A percentile compares a stretch with the other conserved stretches of the same genome.
phyloP scores from a whole-genome alignment of 108 stramenopile species.

The Cyclotella baltica region DNA sequence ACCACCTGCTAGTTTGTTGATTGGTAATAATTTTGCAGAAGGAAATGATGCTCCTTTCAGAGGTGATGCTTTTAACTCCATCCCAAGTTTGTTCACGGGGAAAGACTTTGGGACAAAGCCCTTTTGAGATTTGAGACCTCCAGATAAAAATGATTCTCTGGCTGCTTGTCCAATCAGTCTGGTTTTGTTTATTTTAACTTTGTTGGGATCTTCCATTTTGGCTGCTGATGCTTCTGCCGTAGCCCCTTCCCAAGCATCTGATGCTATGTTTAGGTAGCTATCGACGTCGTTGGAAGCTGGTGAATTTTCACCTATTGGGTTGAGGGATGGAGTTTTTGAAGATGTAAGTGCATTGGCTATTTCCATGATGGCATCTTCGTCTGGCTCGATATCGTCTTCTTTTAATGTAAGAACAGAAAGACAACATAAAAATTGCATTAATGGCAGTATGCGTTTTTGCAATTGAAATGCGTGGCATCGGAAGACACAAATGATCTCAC shows the following conservation, averaged over 20 bases:
- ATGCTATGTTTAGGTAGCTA: background rate
- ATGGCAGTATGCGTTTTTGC: background rate
- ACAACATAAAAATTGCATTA: background rate
- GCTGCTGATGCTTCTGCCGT: background rate
- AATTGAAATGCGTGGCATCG: background rate
- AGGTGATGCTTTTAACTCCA: background rate
- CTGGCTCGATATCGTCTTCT: background rate
- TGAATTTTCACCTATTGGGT: background rate
- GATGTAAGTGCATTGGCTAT: constrained; percentile 36
- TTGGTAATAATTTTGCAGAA: background rate
- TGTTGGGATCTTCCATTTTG: background rate
- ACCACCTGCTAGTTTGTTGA: background rate
- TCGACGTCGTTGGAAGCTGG: background rate
- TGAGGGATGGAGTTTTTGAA: background rate
- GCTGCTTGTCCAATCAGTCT: constrained; percentile 1
- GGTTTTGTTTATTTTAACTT: background rate
- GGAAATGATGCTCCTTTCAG: background rate
- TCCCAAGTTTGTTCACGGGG: background rate
- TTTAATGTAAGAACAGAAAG: background rate
- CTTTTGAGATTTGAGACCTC: background rate
- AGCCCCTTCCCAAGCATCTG: constrained; percentile 10
- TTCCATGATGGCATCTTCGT: constrained; percentile 34
- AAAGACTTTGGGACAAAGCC: background rate
- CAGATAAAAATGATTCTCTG: constrained; percentile 15
- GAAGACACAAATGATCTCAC: background rate